phyloP scores from a whole-genome alignment of 495 filamentous ascomycete species.

The Ramalina peruviana region DNA sequence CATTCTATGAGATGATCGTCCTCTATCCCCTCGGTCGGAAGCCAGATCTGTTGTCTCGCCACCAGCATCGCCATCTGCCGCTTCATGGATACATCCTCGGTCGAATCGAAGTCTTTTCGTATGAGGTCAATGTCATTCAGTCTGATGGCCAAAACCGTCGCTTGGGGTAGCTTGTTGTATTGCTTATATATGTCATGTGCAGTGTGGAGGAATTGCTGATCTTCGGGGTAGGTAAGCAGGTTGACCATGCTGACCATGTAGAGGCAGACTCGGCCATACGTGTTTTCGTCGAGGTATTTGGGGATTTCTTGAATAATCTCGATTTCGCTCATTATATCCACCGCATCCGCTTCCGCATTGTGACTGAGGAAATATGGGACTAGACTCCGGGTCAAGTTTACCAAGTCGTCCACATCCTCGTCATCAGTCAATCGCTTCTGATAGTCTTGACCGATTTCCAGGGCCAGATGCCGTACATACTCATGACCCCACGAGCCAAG shows the following conservation, averaged over 20 bases:
- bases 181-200: constrained; percentile 85
- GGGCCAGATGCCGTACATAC: constrained; percentile 88
- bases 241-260: constrained; percentile 99
- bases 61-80: constrained; percentile 92
- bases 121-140: constrained; percentile 79
- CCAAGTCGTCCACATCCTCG: constrained; percentile 52
- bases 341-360: constrained; percentile 95
- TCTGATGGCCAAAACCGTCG: constrained; percentile 85
- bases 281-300: constrained; percentile 82
- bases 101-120: constrained; percentile 60
- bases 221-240: constrained; percentile 91
- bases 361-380: constrained; percentile 93
- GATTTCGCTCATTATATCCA: constrained; percentile 89
- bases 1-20: constrained; percentile 64
- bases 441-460: constrained; percentile 93
- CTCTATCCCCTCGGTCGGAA: constrained; percentile 48
- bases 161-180: constrained; percentile 83
- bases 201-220: constrained; percentile 80
- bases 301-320: constrained; percentile 94
- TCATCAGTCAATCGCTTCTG: constrained; percentile 58
- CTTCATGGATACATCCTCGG: constrained; percentile 67
- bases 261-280: constrained; percentile 80
- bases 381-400: constrained; percentile 65
- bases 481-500: constrained; percentile 97
- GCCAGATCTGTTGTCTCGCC: constrained; percentile 76